Percentiles rank a stretch among this genome's conserved stretches.
phyloP scores from a whole-genome alignment of 2,329 filamentous ascomycete species.

The Penicillium sp. region DNA sequence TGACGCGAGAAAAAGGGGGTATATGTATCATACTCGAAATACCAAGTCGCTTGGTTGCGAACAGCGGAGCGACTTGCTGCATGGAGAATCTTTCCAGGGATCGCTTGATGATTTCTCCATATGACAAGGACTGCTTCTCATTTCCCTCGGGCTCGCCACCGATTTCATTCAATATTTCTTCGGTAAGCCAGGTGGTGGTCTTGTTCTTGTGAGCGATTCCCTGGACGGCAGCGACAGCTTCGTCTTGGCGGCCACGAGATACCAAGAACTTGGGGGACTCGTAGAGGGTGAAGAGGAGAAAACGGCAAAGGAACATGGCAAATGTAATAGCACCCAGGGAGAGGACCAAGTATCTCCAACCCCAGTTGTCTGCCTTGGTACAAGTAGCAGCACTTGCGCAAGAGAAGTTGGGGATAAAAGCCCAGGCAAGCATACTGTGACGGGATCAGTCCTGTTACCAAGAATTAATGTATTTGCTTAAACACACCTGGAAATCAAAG shows the following conservation, averaged over 20 bases:
- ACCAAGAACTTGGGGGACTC: conserved; percentile 84
- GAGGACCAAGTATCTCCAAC: conserved; percentile 72
- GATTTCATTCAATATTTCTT: conserved; percentile 62
- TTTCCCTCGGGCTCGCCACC: conserved; percentile 50
- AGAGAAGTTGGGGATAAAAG: conserved; percentile 68
- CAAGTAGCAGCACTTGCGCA: conserved; percentile 39
- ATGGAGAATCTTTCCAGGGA: conserved; percentile 67
- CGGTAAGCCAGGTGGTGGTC: conserved; percentile 71
- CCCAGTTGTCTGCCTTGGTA: conserved; percentile 56
- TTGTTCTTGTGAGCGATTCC: conserved; percentile 73
- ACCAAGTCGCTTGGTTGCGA: conserved; percentile 49
- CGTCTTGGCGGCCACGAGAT: conserved; percentile 70
- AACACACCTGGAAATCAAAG: conserved; percentile 61
- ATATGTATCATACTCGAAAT: conserved; percentile 43
- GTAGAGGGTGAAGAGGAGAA: conserved; percentile 74
- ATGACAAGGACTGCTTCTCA: conserved; percentile 42
- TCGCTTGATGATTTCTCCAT: conserved; percentile 54
- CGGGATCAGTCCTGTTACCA: neutral
- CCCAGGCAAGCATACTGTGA: conserved; percentile 63
- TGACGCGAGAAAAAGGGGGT: neutral
- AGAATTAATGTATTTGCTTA: neutral
- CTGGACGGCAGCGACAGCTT: conserved; percentile 78
- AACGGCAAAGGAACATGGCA: conserved; percentile 71
- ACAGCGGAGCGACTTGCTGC: conserved; percentile 66
- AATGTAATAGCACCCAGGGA: conserved; percentile 70